Base-by-base conservation (phyloP, 176 grass and related monocot species). In the Avena eriantha region DNA sequence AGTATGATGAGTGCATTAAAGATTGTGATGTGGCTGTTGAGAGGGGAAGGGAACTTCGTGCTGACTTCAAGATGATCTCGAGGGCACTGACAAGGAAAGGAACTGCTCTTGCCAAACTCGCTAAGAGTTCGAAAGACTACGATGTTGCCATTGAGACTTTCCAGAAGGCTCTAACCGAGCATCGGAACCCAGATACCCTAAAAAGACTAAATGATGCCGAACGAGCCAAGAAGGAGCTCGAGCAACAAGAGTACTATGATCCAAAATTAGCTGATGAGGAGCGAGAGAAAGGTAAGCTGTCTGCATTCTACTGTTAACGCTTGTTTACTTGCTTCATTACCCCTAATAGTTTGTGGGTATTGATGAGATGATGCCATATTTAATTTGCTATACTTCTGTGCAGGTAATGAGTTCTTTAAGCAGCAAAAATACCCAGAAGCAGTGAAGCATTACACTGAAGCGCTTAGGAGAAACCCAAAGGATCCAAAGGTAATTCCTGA, bases 61-160 rank as follows among this genome's bases (percentile, higher is more conserved):
- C 92, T 83, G 97, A 99, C 87, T 99, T 93, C 89, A 99, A 99
- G 86, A 96, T 99, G 94, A 59, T 99, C 35, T 84, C 97, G 73
- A 94, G 92, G 80, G 97, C 97, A 77, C 86, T 99, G 22, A 99
- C 97, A 46, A 96, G 97, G 86, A 99, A 99, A 94, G 97, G 97
- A 81, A 99, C 94, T 24, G 97, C 97, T 36, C 87, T 96, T 26
- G 87, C 63, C 12, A 99, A 99, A 81, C 90, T 96, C 23, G 89
- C 97, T 11, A 96, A 96, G 87, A 50, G 9, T 69, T 99, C 97
- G 11, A 99, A 96, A 55, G 97, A 96, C 69, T 99, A 83, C 24
- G 97, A 99, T 78, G 19, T 68, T 58, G 94, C 89, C 71, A 99
- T 99, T 48, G 97, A 96, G 64, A 88, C 89, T 49, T 99, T 90